These are phyloP conservation scores for Prunus campanulata DNA, from an alignment of 306 rosid species.

Conservation along the genomic window DNA sequence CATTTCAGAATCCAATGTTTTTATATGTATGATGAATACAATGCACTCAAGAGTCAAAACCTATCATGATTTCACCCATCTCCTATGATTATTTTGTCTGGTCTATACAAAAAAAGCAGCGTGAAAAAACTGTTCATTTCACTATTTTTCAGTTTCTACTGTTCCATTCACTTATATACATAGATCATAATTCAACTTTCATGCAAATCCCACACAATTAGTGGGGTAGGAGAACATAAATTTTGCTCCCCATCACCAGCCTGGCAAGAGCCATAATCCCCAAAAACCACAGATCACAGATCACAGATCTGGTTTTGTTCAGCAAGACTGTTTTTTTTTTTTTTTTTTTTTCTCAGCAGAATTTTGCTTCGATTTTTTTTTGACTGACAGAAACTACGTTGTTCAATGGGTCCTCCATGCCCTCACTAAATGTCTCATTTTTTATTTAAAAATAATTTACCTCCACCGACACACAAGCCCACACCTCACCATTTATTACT, in stretches of 20 bases:
- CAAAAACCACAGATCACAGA: conserved; percentile 20
- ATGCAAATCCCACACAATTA: conserved; percentile 17
- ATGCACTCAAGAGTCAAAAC: background rate
- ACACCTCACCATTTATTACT: conserved; percentile 11
- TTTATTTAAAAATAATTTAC: conserved; percentile 2
- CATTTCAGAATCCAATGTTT: conserved; percentile 18
- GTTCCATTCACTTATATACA: background rate
- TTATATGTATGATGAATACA: background rate
- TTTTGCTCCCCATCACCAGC: conserved; percentile 46
- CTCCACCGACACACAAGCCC: conserved; percentile 64
- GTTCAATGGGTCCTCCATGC: conserved; percentile 39
- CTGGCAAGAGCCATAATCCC: conserved; percentile 47
- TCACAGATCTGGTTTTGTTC: conserved; percentile 33
- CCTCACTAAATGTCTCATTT: conserved; percentile 38
- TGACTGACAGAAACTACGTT: conserved; percentile 36
- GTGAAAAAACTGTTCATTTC: background rate
- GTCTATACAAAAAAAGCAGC: conserved; percentile 7
- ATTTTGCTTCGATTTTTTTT: conserved; percentile 19
- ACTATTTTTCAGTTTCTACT: background rate
- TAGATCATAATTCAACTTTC: background rate
- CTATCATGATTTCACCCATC: conserved; percentile 1
- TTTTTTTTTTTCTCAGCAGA: background rate
- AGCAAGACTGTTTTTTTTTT: background rate
- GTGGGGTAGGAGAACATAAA: conserved; percentile 54
- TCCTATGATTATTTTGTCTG: conserved; percentile 23